Conservation (phyloP, 1,284 basidiomycete species). For the Melampsora americana region DNA sequence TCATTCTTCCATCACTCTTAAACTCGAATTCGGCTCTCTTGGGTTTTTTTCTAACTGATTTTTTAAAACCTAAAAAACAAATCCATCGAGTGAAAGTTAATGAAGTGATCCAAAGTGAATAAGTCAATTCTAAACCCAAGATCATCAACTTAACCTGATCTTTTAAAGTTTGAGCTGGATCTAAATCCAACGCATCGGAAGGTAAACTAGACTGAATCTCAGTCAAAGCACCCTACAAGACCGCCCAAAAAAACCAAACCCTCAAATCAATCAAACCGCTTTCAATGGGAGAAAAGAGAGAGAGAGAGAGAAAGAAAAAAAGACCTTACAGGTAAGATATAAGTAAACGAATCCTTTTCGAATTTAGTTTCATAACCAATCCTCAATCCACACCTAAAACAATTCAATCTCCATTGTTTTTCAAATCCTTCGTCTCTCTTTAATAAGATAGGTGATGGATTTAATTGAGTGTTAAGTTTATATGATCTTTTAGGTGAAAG, state of each 20-base stretch:
- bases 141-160: constrained; percentile 19
- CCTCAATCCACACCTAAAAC: constrained; percentile 8
- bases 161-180: constrained; percentile 20
- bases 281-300: no score
- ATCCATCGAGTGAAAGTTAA: no score
- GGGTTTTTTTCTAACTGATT: no score
- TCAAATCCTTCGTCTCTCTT: background rate
- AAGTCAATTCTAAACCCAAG: no score
- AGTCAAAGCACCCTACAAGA: constrained; percentile 26
- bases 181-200: constrained; percentile 19
- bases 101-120: no score
- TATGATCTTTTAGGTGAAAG: constrained; percentile 24
- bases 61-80: no score
- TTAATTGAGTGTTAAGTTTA: constrained; percentile 22
- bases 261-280: background rate
- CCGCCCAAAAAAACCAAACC: no score
- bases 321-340: constrained; percentile 34
- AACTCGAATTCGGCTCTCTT: no score
- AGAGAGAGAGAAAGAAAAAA: background rate
- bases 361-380: constrained; percentile 32
- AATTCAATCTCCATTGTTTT: constrained; percentile 26
- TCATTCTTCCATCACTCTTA: no score
- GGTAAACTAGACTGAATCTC: constrained; percentile 43
- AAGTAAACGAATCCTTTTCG: constrained; percentile 18
- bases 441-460: background rate